Evolutionary conservation across 768 basidiomycete genomes (phyloP), one percentile per base, ranked within the genome.

Genomic region (Daedaleopsis sinensis): DNA sequence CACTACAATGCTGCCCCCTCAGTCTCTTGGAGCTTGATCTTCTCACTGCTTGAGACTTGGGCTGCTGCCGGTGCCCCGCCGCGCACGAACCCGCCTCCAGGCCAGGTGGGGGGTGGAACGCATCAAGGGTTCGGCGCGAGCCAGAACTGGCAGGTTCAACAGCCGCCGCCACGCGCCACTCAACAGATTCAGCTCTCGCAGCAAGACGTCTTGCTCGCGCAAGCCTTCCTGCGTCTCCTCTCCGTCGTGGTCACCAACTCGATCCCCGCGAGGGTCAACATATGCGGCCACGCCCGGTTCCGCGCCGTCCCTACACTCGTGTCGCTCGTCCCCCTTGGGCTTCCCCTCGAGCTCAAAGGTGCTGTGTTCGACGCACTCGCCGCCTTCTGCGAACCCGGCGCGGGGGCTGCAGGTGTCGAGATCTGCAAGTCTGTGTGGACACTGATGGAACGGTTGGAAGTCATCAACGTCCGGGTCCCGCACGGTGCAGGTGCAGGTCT

Each of bases 341-440:
- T 95, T n/a, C 92, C 94, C 1, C 79, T 96, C n/a, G 93, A 96
- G 67, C 80, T 96, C 52, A 96, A 96, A 66, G 94, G 93, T 6
- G 86, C 90, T 0, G 77, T 95, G 4, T 91, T 95, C 64, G 86
- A 91, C 44, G 85, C 92, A 0, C 77, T 96, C 9, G 83, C 90
- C 7, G 86, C 93, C 1, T 96, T 96, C 75, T 91, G 92, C 62
- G 82, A 85, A 55, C 89, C 93, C 8, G 93, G 91, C 10, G 92
- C 89, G 0, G 90, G 91, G 1, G 68, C 73, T 12, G 76, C 82
- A 0, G 93, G 91, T 7, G 84, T 89, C 13, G 92, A 95, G 68
- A 84, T 94, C 42, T 93, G 92, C 72, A 86, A 86, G 70, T 84
- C 85, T 5, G 86, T 94, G 0, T 96, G 94, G 94, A 81, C 81